Evolutionary conservation across 1,284 basidiomycete species (phyloP), one percentile per base, ranked within the genome.

Genomic region (Cutaneotrichosporon cutaneum): DNA sequence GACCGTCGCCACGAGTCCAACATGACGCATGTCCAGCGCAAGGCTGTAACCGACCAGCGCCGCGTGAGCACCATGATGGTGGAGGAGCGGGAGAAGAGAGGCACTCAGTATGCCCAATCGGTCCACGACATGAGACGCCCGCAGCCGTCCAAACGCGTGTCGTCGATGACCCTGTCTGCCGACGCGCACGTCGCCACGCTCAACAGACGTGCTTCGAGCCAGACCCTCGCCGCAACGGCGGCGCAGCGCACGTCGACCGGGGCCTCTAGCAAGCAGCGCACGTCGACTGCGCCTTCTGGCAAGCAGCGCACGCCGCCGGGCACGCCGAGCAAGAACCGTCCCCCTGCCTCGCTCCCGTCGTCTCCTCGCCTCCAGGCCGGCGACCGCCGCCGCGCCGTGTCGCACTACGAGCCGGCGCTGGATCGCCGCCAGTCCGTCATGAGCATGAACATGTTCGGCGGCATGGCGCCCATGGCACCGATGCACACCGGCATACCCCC

Each of bases 1-100:
- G 75, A 74, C 50, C 63, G 73, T 32, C 66, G 75, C 22, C 61
- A 67, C 22, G 64, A 68, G 21, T 68, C 67, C 44, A 55, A 58
- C 11, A 36, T 63, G 8, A 73, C 72, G 22, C 69, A 70, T 26
- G 62, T 66, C 16, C 72, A 74, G 47, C 67, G 70, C 48, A 59
- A 61, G 26, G 72, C 70, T 10, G 70, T 54, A 21, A 53, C 56
- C 47, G 65, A 66, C 57, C 51, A 58, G 33, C 57, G 56, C 22
- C 61, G 65, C 44, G 48, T 54, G 36, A 66, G 65, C 51, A 59
- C 55, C 48, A 52, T 62, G 51, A 54, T 54, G 22, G 10, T 54
- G 13, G 52, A 39, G 52, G 52, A 54, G 14, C 21, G 42, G 33
- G 52, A 54, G n/a, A 45, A 56, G 44, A 26, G 33, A 4, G 24